Evolutionary conservation across 176 grass and related monocot species (phyloP).

Genomic region (Urochloa ruziziensis): DNA sequence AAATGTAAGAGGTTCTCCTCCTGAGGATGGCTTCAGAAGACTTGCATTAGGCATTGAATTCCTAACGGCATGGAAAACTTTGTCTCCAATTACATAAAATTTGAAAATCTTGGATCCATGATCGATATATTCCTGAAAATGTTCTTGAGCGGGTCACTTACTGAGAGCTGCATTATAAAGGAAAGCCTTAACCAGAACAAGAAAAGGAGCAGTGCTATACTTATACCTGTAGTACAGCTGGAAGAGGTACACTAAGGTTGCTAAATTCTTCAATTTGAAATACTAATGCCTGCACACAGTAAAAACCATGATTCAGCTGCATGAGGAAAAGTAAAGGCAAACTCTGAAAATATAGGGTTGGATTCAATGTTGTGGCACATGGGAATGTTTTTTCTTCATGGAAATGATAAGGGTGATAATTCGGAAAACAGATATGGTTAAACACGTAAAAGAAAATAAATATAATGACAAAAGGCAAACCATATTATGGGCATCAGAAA

Average conservation of each 20-base stretch:
- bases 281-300: constrained; percentile 71
- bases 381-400: background rate
- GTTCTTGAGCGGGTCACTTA: constrained; percentile 1
- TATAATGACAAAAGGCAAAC: constrained; percentile 44
- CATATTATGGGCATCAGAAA: constrained; percentile 96
- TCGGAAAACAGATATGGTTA: background rate
- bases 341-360: background rate
- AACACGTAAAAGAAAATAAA: constrained; percentile 10
- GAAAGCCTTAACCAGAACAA: background rate
- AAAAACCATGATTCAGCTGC: constrained; percentile 19
- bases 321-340: constrained; percentile 10
- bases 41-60: constrained; percentile 91
- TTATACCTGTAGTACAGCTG: constrained; percentile 88
- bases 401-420: background rate
- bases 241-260: constrained; percentile 73
- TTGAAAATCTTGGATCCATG: constrained; percentile 91
- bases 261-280: constrained; percentile 86
- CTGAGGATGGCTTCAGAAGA: constrained; percentile 55
- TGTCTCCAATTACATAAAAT: constrained; percentile 79
- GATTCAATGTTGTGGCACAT: background rate
- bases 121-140: constrained; percentile 86
- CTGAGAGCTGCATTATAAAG: background rate
- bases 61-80: constrained; percentile 82
- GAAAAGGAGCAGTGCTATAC: constrained; percentile 6
- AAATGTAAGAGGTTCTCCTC: constrained; percentile 63